phyloP scores from a whole-genome alignment of 2,329 filamentous ascomycete species.

The Colletotrichum siamense region DNA sequence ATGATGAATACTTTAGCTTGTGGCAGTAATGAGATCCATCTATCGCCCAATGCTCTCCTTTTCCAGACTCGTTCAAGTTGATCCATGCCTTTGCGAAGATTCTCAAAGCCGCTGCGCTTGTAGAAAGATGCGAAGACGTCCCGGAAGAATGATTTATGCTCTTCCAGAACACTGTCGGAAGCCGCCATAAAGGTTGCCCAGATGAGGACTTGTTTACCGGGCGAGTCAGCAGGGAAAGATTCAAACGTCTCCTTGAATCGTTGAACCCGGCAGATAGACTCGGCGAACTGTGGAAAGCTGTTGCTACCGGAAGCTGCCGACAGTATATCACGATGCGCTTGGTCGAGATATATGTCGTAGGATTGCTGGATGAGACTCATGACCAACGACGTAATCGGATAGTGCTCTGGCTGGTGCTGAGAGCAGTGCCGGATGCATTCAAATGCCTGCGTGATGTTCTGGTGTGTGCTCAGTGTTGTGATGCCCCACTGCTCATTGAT shows the following conservation, averaged over 20 bases:
- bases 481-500: background rate
- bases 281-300: background rate
- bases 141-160: conserved; percentile 30
- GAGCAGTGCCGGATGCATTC: background rate
- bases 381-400: background rate
- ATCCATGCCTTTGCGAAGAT: conserved; percentile 27
- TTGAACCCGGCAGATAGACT: conserved; percentile 26
- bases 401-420: background rate
- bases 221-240: conserved; percentile 23
- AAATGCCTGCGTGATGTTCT: background rate
- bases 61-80: conserved; percentile 28
- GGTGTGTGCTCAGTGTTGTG: background rate
- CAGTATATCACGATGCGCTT: background rate
- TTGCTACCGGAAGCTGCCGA: background rate
- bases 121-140: conserved; percentile 21
- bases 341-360: background rate
- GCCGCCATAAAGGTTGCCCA: conserved; percentile 33
- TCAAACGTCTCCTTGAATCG: conserved; percentile 28
- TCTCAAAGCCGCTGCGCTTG: conserved; percentile 27
- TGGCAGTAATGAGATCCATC: conserved; percentile 30
- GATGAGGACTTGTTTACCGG: conserved; percentile 28
- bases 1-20: conserved; percentile 29
- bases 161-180: conserved; percentile 26
- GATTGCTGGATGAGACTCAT: conserved; percentile 21
- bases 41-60: conserved; percentile 17